Conservation (phyloP, 768 basidiomycete genomes). For the Termitomyces sp. region DNA sequence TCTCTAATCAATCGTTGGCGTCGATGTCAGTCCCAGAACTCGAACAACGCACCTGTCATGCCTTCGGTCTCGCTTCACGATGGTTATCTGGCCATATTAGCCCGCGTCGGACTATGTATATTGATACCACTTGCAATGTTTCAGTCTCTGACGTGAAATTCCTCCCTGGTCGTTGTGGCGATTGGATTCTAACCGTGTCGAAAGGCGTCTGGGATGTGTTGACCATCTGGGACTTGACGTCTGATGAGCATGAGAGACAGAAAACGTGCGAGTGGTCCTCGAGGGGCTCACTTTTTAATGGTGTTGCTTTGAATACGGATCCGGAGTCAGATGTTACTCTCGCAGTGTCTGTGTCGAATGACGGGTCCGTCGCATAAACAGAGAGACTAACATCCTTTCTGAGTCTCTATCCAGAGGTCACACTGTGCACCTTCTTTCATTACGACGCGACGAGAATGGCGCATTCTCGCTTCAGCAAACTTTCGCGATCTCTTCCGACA, state of each 20-base stretch:
- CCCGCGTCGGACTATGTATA: slow-evolving; percentile 14
- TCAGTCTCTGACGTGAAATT: slow-evolving; percentile 51
- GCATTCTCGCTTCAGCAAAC: slow-evolving; percentile 24
- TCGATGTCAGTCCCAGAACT: slow-evolving; percentile 37
- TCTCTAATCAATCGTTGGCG: slow-evolving; percentile 32
- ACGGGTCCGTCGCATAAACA: slow-evolving; percentile 34
- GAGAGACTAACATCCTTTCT: slow-evolving; percentile 13
- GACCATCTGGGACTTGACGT: slow-evolving; percentile 42
- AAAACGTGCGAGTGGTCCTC: slow-evolving; percentile 49
- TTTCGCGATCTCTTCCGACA: slow-evolving; percentile 31
- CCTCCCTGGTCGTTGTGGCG: slow-evolving; percentile 37
- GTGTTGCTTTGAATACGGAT: slow-evolving; percentile 46
- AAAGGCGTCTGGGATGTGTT: slow-evolving; percentile 59
- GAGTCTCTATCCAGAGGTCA: slow-evolving; percentile 20
- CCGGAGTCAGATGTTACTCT: slow-evolving; percentile 38
- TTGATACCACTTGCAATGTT: slow-evolving; percentile 32
- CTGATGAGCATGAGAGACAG: slow-evolving; percentile 6
- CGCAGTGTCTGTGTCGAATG: slow-evolving; percentile 44
- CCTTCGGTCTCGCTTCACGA: slow-evolving; percentile 41
- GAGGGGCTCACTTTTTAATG: slow-evolving; percentile 47
- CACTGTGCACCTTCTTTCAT: slow-evolving; percentile 28
- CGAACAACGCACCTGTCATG: slow-evolving; percentile 36
- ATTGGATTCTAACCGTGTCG: slow-evolving; percentile 48
- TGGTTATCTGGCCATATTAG: slow-evolving; percentile 31
- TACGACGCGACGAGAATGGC: slow-evolving; percentile 11